Base-by-base conservation (phyloP, 495 filamentous ascomycete genomes). In the Xylaria flabelliformis region DNA sequence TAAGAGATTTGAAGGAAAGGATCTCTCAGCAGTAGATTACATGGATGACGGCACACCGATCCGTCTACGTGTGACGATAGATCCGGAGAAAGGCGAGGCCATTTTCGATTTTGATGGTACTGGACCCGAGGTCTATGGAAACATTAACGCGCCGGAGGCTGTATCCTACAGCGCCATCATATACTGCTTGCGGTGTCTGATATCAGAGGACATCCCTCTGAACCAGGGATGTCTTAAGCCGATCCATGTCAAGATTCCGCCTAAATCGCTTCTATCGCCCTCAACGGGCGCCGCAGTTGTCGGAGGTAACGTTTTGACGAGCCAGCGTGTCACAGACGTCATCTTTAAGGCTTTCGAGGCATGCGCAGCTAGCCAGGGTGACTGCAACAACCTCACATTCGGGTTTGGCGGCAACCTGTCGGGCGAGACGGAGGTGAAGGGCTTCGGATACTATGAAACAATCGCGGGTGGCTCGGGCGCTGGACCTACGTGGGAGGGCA, bases 391-490 rank as follows among this genome's bases (percentile, higher is more conserved):
- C 77, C 85, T 94, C 17, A 93, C 91, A 1, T 92, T 95, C 62
- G 90, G 91, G 12, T 97, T 94, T 69, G 96, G 95, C 69, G 90
- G 91, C 42, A 94, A 94, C 74, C 82, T 90, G 21, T 84, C 89
- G n/a, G 90, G 89, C 41, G 77, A 91, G 74, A 75, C 83, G 8
- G 86, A 85, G 59, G 85, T 90, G 44, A 87, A 86, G 67, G 94
- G 94, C 19, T 99, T 99, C 80, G 96, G 96, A 21, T 99, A 99
- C 85, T 98, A 98, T 82, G 95, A 98, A 82, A 98, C 95, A 1
- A 97, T 98, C 77, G 94, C 95, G 3, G 96, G 96, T 34, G 96
- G 96, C 10, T 92, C 90, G 73, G 96, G 96, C 64, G 96, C 96
- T 0, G 95, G 95, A 0, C 88, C 92, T 1, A 87, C 87, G 46